phyloP scores from a whole-genome alignment of 228 moss, liverwort and hornwort genomes.

The Sphagnum fallax region DNA sequence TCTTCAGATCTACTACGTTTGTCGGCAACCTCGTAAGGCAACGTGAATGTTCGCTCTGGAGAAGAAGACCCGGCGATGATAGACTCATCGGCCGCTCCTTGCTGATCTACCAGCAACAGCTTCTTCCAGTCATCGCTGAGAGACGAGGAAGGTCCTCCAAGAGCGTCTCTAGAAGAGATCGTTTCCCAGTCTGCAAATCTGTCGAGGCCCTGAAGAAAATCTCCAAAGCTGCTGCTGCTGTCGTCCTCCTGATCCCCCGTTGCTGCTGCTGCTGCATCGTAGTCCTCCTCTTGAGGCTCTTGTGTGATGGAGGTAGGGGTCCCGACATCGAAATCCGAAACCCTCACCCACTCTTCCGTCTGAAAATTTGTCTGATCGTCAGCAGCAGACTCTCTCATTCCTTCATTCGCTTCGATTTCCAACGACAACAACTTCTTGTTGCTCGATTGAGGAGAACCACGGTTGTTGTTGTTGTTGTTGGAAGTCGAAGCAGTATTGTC shows the following conservation, averaged over 20 bases:
- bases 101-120: constrained; percentile 11
- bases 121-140: constrained; percentile 16
- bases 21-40: neutral
- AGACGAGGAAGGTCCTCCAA: constrained; percentile 24
- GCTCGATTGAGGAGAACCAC: too few relatives aligned
- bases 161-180: constrained; percentile 29
- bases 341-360: constrained; percentile 58
- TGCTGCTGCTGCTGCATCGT: constrained; percentile 23
- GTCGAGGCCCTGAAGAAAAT: constrained; percentile 19
- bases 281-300: constrained; percentile 24
- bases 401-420: too few relatives aligned
- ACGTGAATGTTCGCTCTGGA: constrained; percentile 1
- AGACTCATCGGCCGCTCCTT: neutral
- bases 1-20: neutral
- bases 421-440: too few relatives aligned
- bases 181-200: constrained; percentile 56
- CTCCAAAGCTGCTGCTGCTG: constrained; percentile 9
- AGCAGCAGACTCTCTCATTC: too few relatives aligned
- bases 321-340: constrained; percentile 41
- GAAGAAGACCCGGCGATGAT: too few relatives aligned
- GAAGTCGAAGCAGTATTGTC: too few relatives aligned
- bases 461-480: too few relatives aligned
- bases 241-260: too few relatives aligned
- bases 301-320: constrained; percentile 35
- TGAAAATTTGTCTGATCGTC: constrained; percentile 3